Conservation (phyloP, 2,329 filamentous ascomycete genomes). For the Aspergillus brasiliensis region DNA sequence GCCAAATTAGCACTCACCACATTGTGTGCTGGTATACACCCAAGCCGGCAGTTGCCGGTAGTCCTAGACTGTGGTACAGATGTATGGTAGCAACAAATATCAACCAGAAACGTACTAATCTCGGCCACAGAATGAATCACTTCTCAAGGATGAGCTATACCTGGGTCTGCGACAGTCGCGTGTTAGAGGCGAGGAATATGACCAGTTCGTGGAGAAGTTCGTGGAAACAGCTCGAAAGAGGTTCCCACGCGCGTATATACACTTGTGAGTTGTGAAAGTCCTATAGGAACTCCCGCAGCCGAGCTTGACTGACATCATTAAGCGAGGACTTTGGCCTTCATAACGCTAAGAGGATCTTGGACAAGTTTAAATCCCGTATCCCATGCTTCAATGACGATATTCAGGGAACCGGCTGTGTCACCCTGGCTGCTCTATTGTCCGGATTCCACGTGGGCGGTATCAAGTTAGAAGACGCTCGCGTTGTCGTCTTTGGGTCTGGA, state of each 20-base stretch:
- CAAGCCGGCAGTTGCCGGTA: conserved; percentile 74
- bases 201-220: conserved; percentile 75
- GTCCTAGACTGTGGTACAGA: conserved; percentile 85
- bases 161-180: conserved; percentile 71
- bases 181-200: conserved; percentile 71
- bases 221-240: conserved; percentile 66
- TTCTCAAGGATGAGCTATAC: conserved; percentile 77
- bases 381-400: conserved; percentile 92
- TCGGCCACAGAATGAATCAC: conserved; percentile 60
- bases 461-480: conserved; percentile 67
- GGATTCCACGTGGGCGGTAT: conserved; percentile 69
- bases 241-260: conserved; percentile 79
- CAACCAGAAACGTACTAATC: background rate
- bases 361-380: conserved; percentile 71
- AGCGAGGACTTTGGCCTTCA: conserved; percentile 77
- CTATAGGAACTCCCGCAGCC: background rate
- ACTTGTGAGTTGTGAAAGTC: conserved; percentile 58
- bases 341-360: conserved; percentile 75
- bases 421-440: conserved; percentile 78
- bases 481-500: conserved; percentile 78
- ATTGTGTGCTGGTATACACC: conserved; percentile 83
- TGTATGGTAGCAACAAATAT: conserved; percentile 35
- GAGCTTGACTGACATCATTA: background rate
- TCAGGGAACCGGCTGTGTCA: conserved; percentile 86
- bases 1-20: conserved; percentile 84